Evolutionary conservation across 441 rosid genomes (phyloP), one percentile per base, ranked within the genome.

Genomic region (Pelargonium citronellum): DNA sequence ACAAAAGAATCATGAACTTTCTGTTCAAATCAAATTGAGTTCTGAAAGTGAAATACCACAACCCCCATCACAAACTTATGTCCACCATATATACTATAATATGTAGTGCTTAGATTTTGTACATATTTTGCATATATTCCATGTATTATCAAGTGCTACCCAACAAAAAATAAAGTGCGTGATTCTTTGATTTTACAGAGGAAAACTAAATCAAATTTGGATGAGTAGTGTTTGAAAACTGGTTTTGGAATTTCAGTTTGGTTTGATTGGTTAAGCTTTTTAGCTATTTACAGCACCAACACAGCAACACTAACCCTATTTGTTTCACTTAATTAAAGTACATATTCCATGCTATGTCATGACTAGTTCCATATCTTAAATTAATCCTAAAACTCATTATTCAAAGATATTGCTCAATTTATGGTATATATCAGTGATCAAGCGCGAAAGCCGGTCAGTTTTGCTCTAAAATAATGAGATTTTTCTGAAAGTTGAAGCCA

Each of bases 1-100:
- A 64, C 67, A 60, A 67, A 41, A 66, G 84, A 72, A 83, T 77
- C 74, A 55, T 43, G 68, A 73, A 68, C 43, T 57, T 79, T 79
- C 22, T 39, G n/a, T 24, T 7, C 7, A 10, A 49, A 22, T 51
- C 43, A 6, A 61, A 60, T 62, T 2, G 13, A 43, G 39, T 15
- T 8, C 7, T 72, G 30, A 17, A n/a, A 72, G 63, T 27, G 27
- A 60, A n/a, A n/a, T 10, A 10, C 53, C 53, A 34, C 39, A 34
- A 34, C 39, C 39, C 39, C 39, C 39, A 34, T 34, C 39, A 34
- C 39, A 34, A 34, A 34, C 39, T 34, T 34, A 34, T 34, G 39
- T 34, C 39, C 39, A 34, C 39, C 39, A 34, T 34, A 34, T 34
- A 34, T 34, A 34, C 39, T 34, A 34, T 3, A 34, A 34, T 34